A percentile compares a stretch with the other conserved stretches of the same genome.
Evolutionary conservation across 108 stramenopile genomes (phyloP).

Genomic region (Pseudonitzschia pungens): DNA sequence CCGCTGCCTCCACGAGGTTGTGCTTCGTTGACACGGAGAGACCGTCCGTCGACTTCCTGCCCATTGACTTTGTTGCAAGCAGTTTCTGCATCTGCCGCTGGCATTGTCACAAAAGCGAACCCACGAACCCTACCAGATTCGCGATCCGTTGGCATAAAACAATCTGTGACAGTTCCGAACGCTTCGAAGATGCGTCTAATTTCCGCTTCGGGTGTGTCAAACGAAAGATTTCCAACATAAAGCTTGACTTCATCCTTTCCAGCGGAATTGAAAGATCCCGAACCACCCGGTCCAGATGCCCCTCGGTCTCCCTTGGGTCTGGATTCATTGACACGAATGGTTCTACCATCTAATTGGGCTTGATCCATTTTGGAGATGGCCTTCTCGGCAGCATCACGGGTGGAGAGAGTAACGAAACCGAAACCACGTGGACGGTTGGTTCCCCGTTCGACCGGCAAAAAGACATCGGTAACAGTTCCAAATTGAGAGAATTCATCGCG

Average conservation of each 20-base stretch:
- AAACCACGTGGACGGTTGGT: constrained; percentile 86
- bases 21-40: constrained; percentile 86
- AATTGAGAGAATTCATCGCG: constrained; percentile 69
- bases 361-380: constrained; percentile 88
- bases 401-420: constrained; percentile 77
- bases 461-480: constrained; percentile 83
- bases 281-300: constrained; percentile 48
- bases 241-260: constrained; percentile 82
- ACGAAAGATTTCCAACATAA: constrained; percentile 91
- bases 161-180: constrained; percentile 81
- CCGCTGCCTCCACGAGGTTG: constrained; percentile 72
- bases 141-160: constrained; percentile 84
- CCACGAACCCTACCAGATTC: constrained; percentile 82
- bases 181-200: constrained; percentile 82
- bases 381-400: constrained; percentile 68
- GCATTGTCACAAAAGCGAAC: constrained; percentile 91
- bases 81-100: constrained; percentile 70
- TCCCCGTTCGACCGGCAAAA: constrained; percentile 75
- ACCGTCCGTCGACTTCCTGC: constrained; percentile 81
- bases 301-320: constrained; percentile 76
- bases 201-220: constrained; percentile 78
- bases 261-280: constrained; percentile 68
- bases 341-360: constrained; percentile 80
- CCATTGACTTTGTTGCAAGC: constrained; percentile 82
- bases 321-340: constrained; percentile 89